Base-by-base conservation (phyloP, 2,329 filamentous ascomycete genomes). In the Colletotrichum simmondsii region DNA sequence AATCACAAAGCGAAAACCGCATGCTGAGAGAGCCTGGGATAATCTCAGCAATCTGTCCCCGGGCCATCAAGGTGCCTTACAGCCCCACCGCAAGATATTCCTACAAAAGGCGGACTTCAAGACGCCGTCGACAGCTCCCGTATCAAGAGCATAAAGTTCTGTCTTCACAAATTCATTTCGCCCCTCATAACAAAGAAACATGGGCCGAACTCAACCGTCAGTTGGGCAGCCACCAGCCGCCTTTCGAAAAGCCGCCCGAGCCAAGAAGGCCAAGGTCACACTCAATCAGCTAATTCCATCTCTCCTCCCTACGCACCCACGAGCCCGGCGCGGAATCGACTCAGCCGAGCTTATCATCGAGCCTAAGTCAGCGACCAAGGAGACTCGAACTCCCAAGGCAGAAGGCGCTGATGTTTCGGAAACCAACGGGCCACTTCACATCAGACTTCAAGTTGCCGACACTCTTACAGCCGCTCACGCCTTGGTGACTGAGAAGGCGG, bases 281-380 rank as follows among this genome's bases (percentile, higher is more conserved):
- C 80, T 92, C 72, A 91, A 91, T 79, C 88, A 88, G 76, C 83
- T 85, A n/a, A 87, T 92, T 12, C 91, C 91, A 2, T 82, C 87
- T 0, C 80, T 92, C 10, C 80, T 92, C 2, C 80, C 84, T 0
- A 84, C 87, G 2, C 87, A 89, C 75, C 82, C 88, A 16, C 85
- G 89, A 62, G 90, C 90, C 0, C 85, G 85, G n/a, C 83, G 83
- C 57, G 90, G 90, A 1, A 81, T 88, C 35, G 86, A 90, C 1
- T 79, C 82, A 0, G 86, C 87, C 1, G 86, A 90, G 75, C 80
- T 92, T 63, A 81, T 86, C 19, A 35, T 81, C 7, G 79, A 83
- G 22, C 81, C 79, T 1, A 75, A 77, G 5, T 68, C 70, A 42
- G n/a, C n/a, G n/a, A 16, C 28, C 2, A 2, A 69, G 22, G 12